Conservation (phyloP, 345 rosid genomes). For the Euphorbia tirucalli region DNA sequence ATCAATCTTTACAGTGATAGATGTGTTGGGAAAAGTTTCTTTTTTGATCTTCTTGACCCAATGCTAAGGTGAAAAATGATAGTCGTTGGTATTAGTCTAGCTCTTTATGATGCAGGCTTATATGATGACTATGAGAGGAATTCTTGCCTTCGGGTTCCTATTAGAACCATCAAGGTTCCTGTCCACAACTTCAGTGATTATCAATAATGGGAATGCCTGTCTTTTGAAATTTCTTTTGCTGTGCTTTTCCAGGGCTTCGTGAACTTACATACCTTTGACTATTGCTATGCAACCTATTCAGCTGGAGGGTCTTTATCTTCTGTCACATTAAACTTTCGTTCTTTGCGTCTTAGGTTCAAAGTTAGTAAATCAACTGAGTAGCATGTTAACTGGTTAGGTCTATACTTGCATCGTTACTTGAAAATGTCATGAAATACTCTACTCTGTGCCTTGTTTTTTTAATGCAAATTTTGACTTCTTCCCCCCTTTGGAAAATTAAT, state of each 20-base stretch:
- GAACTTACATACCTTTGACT: background rate
- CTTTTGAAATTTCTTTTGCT: too few relatives aligned
- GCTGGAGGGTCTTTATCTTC: background rate
- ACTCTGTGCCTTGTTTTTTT: too few relatives aligned
- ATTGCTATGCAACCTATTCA: background rate
- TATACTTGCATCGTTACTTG: background rate
- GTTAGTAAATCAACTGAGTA: background rate
- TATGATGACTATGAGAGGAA: background rate
- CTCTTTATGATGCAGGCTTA: background rate
- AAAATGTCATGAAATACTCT: background rate
- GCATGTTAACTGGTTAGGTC: constrained; percentile 5
- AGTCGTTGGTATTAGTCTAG: background rate
- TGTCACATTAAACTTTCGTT: background rate
- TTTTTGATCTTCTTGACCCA: background rate
- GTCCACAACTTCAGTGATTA: background rate
- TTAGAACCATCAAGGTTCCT: background rate
- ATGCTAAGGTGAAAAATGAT: background rate
- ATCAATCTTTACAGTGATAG: background rate
- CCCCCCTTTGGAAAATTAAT: background rate
- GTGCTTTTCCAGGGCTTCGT: too few relatives aligned
- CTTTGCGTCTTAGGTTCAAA: background rate
- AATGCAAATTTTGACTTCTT: background rate
- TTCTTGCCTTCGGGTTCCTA: background rate
- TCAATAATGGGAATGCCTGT: too few relatives aligned
- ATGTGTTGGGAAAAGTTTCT: background rate